Base-by-base conservation (phyloP, 208 protist genomes). In the Wallacemonas sp. region DNA sequence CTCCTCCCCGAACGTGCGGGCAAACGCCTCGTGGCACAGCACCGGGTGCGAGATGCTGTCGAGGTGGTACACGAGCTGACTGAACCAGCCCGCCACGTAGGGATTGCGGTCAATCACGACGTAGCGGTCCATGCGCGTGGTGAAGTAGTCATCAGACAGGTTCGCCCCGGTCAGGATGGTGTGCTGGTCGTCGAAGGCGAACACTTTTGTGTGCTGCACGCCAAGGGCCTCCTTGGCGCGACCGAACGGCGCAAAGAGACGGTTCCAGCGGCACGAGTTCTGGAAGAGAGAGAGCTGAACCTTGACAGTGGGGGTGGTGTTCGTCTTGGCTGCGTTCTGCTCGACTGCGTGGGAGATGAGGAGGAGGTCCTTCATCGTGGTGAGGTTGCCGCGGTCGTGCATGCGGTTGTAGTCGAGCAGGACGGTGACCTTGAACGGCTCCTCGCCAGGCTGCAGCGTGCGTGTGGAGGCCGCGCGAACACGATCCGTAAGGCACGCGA, bases 131-230 rank as follows among this genome's bases (percentile, higher is more conserved):
- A 98, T 96, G 38, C 97, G 85, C 14, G 95, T 91, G 19, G 81
- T 79, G 46, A 98, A 98, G 83, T 99, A 99, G 65, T 97, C 88
- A 34, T 96, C 87, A 1, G 85, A 96, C 2, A 99, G 77, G 76
- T 99, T 99, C 12, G 97, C 97, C 2, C 97, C 97, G 16, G 87
- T 95, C 9, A 98, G 46, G 19, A 98, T 71, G 30, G 83, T 92
- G 73, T 98, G 67, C 11, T 32, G 29, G 23, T 65, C 62, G 65
- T 99, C 97, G 49, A 98, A 97, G 24, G 94, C 76, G 48, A 96
- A 97, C 21, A 92, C 70, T 63, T 99, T 99, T 9, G 97, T 90
- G 82, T 99, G 97, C 74, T 98, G 94, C 39, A 99, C 92, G 9
- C 96, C 95, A 1, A 98, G 68, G 30, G 65, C 80, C 78, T 95